Percentiles rank a stretch among this genome's conserved stretches.
These are phyloP conservation scores for Monilinia aucupariae DNA, from an alignment of 2,329 filamentous ascomycete species.

Conservation along the genomic window DNA sequence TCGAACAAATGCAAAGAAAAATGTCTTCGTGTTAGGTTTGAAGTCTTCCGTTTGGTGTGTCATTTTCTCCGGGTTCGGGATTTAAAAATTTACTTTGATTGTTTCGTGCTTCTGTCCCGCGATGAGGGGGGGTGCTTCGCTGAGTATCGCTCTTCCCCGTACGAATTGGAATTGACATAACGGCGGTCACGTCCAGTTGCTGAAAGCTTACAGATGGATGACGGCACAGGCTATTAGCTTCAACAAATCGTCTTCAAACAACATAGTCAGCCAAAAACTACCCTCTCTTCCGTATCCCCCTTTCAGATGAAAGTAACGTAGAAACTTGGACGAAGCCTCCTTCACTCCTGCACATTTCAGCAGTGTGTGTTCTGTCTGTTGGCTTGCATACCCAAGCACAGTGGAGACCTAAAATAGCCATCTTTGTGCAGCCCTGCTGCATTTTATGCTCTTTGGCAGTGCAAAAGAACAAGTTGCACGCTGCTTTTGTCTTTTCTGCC, in stretches of 20 bases:
- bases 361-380: slow-evolving; percentile 12
- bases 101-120: slow-evolving; percentile 3
- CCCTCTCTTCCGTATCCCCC: not conserved
- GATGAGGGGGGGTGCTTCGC: slow-evolving; percentile 6
- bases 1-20: slow-evolving; percentile 7
- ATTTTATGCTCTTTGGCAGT: slow-evolving; percentile 13
- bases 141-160: slow-evolving; percentile 12
- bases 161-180: slow-evolving; percentile 8
- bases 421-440: slow-evolving; percentile 11
- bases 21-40: slow-evolving; percentile 7
- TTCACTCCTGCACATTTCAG: slow-evolving; percentile 14
- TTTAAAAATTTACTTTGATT: not conserved
- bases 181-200: slow-evolving; percentile 6
- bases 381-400: slow-evolving; percentile 15
- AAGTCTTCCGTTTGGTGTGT: slow-evolving; percentile 7
- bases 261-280: not conserved
- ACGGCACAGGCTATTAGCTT: slow-evolving; percentile 2
- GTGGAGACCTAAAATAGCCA: slow-evolving; percentile 13
- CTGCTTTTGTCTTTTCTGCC: slow-evolving; percentile 11
- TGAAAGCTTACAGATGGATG: slow-evolving; percentile 1
- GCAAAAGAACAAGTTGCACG: slow-evolving; percentile 3
- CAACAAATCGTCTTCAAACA: not conserved
- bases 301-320: not conserved
- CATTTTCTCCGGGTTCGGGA: slow-evolving; percentile 5
- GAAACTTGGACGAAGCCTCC: not conserved